These are phyloP conservation scores for Cyberlindnera euphorbiae DNA, from an alignment of 805 yeast genomes.

Conservation along the genomic window DNA sequence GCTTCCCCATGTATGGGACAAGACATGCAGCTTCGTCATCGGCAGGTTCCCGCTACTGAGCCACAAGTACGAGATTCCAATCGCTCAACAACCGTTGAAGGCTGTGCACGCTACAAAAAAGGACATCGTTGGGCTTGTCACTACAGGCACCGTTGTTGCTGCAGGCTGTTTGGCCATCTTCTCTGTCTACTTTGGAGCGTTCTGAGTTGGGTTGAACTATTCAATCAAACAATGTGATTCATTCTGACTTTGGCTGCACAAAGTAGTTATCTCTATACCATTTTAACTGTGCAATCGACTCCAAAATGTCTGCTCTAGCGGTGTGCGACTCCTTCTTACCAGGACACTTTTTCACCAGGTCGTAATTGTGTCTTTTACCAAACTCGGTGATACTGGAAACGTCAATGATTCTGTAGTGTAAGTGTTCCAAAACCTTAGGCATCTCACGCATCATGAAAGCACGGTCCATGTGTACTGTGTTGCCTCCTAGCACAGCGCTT, in stretches of 20 bases:
- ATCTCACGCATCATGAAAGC: constrained; percentile 79
- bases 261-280: constrained; percentile 74
- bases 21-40: constrained; percentile 6
- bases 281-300: constrained; percentile 76
- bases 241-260: too few relatives aligned
- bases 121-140: constrained; percentile 12
- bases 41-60: constrained; percentile 3
- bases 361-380: constrained; percentile 71
- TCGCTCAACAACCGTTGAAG: constrained; percentile 14
- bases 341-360: constrained; percentile 51
- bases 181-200: constrained; percentile 19
- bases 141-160: constrained; percentile 8
- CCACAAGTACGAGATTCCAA: constrained; percentile 16
- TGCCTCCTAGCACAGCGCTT: constrained; percentile 82
- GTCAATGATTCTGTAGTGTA: constrained; percentile 80
- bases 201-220: too few relatives aligned
- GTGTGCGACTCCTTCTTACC: constrained; percentile 72
- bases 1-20: constrained; percentile 27
- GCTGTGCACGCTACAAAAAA: constrained; percentile 4
- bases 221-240: too few relatives aligned
- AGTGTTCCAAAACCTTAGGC: constrained; percentile 51
- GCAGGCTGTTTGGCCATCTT: constrained; percentile 18
- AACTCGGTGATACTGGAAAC: constrained; percentile 85
- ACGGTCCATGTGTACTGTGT: constrained; percentile 87
- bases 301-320: constrained; percentile 82